Conservation (phyloP, 2,329 filamentous ascomycete genomes). For the Botryosphaeria dothidea region DNA sequence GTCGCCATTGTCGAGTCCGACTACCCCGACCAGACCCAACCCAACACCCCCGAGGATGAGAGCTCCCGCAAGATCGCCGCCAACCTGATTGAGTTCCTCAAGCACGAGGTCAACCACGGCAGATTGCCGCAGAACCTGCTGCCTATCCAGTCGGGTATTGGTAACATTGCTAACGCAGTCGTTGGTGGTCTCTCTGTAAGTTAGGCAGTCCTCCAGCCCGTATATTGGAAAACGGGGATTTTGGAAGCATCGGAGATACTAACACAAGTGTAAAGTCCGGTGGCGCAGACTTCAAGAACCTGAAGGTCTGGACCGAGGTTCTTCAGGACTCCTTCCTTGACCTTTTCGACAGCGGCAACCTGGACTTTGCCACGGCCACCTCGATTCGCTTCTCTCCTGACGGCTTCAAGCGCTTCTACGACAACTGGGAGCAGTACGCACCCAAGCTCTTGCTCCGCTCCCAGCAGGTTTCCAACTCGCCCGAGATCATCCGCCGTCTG, state of each 20-base stretch:
- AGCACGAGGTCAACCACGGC: slow-evolving; percentile 79
- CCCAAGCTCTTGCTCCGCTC: slow-evolving; percentile 81
- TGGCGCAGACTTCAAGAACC: slow-evolving; percentile 77
- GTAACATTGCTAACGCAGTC: slow-evolving; percentile 91
- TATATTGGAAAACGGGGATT: too few species aligned
- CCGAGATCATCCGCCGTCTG: slow-evolving; percentile 84
- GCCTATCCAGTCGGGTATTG: slow-evolving; percentile 84
- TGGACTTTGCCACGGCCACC: slow-evolving; percentile 88
- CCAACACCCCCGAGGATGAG: slow-evolving; percentile 76
- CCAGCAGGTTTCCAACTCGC: slow-evolving; percentile 87
- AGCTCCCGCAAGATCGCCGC: slow-evolving; percentile 70
- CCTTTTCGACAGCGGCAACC: slow-evolving; percentile 82
- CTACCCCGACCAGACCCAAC: slow-evolving; percentile 74
- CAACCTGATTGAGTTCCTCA: slow-evolving; percentile 81
- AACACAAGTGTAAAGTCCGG: slow-evolving; percentile 46
- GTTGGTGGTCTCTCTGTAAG: slow-evolving; percentile 71
- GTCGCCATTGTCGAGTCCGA: slow-evolving; percentile 83
- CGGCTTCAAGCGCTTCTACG: slow-evolving; percentile 88
- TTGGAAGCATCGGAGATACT: not conserved
- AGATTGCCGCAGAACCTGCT: slow-evolving; percentile 76
- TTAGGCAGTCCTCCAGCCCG: too few species aligned
- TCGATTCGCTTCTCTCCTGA: slow-evolving; percentile 89
- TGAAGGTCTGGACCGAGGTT: slow-evolving; percentile 92
- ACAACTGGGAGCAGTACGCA: slow-evolving; percentile 77
- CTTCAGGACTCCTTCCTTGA: slow-evolving; percentile 92